A percentile compares a stretch with the other conserved stretches of the same genome.
These are phyloP conservation scores for Apiospora arundinis DNA, from an alignment of 2,329 filamentous ascomycete genomes.

Conservation along the genomic window DNA sequence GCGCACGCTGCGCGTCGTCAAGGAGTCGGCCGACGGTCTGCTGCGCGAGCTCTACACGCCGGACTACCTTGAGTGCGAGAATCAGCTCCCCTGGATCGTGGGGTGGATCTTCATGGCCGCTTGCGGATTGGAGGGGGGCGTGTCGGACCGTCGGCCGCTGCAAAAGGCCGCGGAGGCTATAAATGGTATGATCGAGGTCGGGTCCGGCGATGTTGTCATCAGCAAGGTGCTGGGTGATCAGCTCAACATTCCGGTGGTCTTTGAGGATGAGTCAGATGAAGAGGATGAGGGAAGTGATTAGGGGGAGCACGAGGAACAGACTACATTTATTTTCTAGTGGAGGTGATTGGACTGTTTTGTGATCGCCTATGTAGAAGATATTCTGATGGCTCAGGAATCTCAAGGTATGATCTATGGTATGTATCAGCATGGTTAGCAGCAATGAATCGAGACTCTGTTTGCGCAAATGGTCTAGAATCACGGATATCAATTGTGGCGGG, in stretches of 20 bases:
- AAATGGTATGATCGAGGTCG: not conserved
- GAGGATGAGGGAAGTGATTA: not conserved
- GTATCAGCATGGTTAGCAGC: too few species aligned
- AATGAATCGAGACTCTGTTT: too few species aligned
- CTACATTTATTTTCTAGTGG: too few species aligned
- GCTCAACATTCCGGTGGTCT: not conserved
- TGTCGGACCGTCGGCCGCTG: not conserved
- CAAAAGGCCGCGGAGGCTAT: not conserved
- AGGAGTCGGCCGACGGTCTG: constrained; percentile 37
- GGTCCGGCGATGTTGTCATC: not conserved
- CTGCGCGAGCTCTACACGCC: constrained; percentile 42
- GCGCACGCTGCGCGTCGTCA: constrained; percentile 43
- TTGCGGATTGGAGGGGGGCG: not conserved
- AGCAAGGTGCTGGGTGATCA: not conserved
- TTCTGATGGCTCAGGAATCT: too few species aligned
- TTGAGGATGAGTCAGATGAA: not conserved
- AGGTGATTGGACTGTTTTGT: too few species aligned
- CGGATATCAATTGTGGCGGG: too few species aligned
- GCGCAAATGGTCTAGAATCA: too few species aligned
- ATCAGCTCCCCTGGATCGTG: constrained; percentile 47
- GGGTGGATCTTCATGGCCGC: constrained; percentile 47
- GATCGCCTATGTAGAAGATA: too few species aligned
- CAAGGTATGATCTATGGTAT: too few species aligned
- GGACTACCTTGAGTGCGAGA: constrained; percentile 46
- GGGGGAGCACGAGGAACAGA: not conserved